These are phyloP conservation scores for Fusarium begoniae DNA, from an alignment of 2,329 filamentous ascomycete species.

Conservation along the genomic window DNA sequence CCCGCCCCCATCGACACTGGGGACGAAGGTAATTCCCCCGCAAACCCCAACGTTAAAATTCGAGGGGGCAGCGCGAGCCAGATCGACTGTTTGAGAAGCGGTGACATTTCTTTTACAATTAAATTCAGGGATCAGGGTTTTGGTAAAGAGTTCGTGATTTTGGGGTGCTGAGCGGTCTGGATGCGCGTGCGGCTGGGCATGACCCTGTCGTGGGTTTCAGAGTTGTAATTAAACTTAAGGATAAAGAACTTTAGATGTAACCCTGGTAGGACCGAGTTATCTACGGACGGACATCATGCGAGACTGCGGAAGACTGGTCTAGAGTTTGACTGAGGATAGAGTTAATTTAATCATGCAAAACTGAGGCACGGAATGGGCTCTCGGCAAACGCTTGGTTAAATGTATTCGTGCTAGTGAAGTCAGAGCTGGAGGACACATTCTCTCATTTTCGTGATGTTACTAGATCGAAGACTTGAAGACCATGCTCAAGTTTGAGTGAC, in stretches of 20 bases:
- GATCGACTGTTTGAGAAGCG: neutral
- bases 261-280: neutral
- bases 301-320: neutral
- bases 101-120: neutral
- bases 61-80: neutral
- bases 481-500: neutral
- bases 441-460: neutral
- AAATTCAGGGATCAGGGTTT: neutral
- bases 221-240: neutral
- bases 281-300: neutral
- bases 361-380: neutral
- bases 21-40: conserved; percentile 3
- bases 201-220: neutral
- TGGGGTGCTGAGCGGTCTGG: neutral
- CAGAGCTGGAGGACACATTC: neutral
- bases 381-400: neutral
- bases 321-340: neutral
- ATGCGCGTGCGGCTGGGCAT: neutral
- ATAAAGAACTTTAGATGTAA: neutral
- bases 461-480: no score
- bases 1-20: conserved; percentile 27
- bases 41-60: conserved; percentile 18
- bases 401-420: neutral
- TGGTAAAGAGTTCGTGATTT: neutral
- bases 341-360: neutral